Evolutionary conservation across 768 basidiomycete genomes (phyloP).

Genomic region (Phylloporus rhodoxanthus): DNA sequence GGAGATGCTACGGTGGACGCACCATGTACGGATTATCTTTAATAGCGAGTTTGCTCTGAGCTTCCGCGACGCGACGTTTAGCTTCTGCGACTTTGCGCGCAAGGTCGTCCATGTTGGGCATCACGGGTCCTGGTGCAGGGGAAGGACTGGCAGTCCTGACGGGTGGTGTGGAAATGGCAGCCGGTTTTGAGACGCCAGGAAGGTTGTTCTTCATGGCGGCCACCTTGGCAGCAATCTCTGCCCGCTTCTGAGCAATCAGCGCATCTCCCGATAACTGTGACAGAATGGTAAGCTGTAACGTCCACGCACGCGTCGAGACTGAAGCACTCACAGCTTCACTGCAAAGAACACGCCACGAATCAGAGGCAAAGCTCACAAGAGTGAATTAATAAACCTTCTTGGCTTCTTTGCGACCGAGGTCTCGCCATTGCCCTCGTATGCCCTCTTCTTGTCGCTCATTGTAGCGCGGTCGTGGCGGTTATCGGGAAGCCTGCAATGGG

Average conservation of each 20-base stretch:
- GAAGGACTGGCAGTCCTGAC: slow-evolving; percentile 30
- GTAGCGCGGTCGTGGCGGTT: slow-evolving; percentile 9
- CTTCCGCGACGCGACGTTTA: slow-evolving; percentile 76
- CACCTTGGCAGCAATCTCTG: slow-evolving; percentile 80
- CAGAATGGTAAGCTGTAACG: slow-evolving; percentile 3
- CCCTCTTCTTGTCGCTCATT: slow-evolving; percentile 67
- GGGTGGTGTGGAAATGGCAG: slow-evolving; percentile 20
- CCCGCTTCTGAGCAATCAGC: slow-evolving; percentile 76
- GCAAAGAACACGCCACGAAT: slow-evolving; percentile 18
- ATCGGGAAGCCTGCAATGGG: background rate
- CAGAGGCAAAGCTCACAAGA: slow-evolving; percentile 1
- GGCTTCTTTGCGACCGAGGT: slow-evolving; percentile 48
- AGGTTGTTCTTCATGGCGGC: slow-evolving; percentile 60
- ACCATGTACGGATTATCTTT: slow-evolving; percentile 90
- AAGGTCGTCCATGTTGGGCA: slow-evolving; percentile 54
- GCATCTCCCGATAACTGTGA: slow-evolving; percentile 48
- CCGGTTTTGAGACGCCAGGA: slow-evolving; percentile 27
- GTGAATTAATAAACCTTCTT: slow-evolving; percentile 48
- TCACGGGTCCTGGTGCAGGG: slow-evolving; percentile 36
- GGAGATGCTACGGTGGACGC: slow-evolving; percentile 16
- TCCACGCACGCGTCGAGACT: slow-evolving; percentile 23
- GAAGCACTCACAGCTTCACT: slow-evolving; percentile 63
- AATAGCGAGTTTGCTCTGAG: slow-evolving; percentile 66
- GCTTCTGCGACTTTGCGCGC: slow-evolving; percentile 76
- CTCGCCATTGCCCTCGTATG: slow-evolving; percentile 51